phyloP scores from a whole-genome alignment of 768 basidiomycete species.

The Suillus clintonianus region DNA sequence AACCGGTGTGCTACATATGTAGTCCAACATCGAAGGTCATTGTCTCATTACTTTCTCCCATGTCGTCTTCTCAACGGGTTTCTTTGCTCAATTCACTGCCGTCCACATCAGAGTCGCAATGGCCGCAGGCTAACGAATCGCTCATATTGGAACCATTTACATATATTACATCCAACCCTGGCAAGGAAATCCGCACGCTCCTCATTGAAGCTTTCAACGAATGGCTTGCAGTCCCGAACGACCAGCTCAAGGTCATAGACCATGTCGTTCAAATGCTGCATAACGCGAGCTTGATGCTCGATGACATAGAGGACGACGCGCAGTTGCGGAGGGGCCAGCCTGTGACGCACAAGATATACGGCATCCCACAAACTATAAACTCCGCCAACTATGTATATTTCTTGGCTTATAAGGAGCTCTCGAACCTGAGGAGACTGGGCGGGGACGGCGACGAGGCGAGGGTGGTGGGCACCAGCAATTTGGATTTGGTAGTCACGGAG shows the following conservation, averaged over 20 bases:
- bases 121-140: constrained; percentile 38
- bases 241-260: constrained; percentile 72
- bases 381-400: constrained; percentile 98
- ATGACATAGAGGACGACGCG: constrained; percentile 93
- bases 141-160: constrained; percentile 81
- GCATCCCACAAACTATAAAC: constrained; percentile 95
- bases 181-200: constrained; percentile 88
- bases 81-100: constrained; percentile 3
- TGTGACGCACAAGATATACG: constrained; percentile 94
- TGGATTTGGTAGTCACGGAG: constrained; percentile 45
- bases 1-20: neutral
- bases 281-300: constrained; percentile 91
- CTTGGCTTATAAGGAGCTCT: constrained; percentile 83
- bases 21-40: neutral
- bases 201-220: constrained; percentile 91
- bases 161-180: constrained; percentile 81
- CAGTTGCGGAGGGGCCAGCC: constrained; percentile 85
- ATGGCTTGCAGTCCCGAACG: constrained; percentile 83
- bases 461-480: constrained; percentile 71
- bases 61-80: neutral
- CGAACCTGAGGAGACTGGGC: constrained; percentile 16
- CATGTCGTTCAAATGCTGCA: constrained; percentile 93
- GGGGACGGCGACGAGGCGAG: constrained; percentile 1
- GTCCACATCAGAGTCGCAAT: constrained; percentile 3
- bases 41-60: neutral